phyloP scores from a whole-genome alignment of 352 stramenopile species.

The Globisporangium paddicum region DNA sequence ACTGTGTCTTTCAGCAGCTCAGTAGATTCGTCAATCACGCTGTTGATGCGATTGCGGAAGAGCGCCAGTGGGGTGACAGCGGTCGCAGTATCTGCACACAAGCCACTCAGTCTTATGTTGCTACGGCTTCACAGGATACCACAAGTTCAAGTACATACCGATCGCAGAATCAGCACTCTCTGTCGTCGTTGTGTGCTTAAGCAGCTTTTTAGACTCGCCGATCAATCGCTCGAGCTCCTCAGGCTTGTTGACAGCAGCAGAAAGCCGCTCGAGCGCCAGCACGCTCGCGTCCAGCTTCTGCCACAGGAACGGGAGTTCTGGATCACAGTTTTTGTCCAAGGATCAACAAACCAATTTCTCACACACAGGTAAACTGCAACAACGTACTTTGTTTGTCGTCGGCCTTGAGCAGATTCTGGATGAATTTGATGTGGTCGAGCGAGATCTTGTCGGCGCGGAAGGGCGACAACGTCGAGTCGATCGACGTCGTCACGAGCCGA shows the following conservation, averaged over 20 bases:
- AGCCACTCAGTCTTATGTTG: not conserved
- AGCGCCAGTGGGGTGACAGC: constrained; percentile 18
- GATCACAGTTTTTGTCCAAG: not conserved
- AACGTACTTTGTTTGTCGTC: constrained; percentile 28
- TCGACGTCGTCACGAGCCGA: constrained; percentile 38
- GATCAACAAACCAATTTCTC: not conserved
- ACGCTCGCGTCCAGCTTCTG: constrained; percentile 49
- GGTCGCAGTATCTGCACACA: constrained; percentile 4
- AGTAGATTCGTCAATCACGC: constrained; percentile 40
- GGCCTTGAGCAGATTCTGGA: constrained; percentile 54
- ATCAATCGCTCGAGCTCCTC: constrained; percentile 55
- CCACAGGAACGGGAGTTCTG: constrained; percentile 41
- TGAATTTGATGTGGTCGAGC: constrained; percentile 41
- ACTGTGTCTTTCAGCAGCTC: constrained; percentile 38
- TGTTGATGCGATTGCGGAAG: constrained; percentile 45
- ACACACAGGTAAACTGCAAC: not conserved
- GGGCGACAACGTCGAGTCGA: constrained; percentile 44
- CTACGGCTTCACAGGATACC: not conserved
- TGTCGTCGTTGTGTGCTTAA: constrained; percentile 21
- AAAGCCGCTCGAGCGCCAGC: constrained; percentile 40
- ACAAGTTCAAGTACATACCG: too few species aligned
- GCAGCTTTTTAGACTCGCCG: constrained; percentile 41
- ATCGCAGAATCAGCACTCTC: not conserved
- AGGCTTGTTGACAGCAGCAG: constrained; percentile 39
- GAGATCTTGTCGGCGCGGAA: constrained; percentile 58